phyloP scores from a whole-genome alignment of 2,329 filamentous ascomycete species.

The Chalaropsis ovoidea region DNA sequence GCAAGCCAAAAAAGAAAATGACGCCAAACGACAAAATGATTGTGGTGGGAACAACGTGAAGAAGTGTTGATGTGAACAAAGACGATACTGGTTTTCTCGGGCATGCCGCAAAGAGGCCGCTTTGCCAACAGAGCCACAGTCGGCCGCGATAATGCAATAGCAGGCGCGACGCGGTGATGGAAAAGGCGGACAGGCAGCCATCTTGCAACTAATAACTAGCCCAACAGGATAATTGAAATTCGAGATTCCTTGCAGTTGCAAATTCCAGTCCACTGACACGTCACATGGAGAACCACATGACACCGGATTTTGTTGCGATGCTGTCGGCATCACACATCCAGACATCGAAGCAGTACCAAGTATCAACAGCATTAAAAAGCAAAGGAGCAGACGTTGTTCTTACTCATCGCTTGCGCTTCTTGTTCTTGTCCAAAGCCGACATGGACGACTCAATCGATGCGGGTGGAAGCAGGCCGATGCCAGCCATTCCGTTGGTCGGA shows the following conservation, averaged over 20 bases:
- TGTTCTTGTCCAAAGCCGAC: constrained; percentile 43
- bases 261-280: background rate
- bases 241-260: background rate
- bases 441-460: constrained; percentile 36
- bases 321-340: background rate
- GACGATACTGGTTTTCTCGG: background rate
- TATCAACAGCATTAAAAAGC: background rate
- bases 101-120: background rate
- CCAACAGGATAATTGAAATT: background rate
- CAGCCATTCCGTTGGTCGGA: constrained; percentile 21
- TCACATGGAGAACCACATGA: background rate
- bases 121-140: background rate
- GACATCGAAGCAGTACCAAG: constrained; percentile 15
- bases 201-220: background rate
- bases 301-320: background rate
- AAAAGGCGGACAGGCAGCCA: background rate
- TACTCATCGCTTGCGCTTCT: constrained; percentile 51
- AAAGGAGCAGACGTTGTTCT: background rate
- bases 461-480: constrained; percentile 35
- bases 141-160: background rate
- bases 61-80: background rate
- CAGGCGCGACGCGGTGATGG: background rate
- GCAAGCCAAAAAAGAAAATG: background rate
- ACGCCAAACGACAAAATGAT: background rate
- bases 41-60: background rate